These are phyloP conservation scores for Gnaphalium uliginosum DNA, from an alignment of 129 eudicot species.

Conservation along the genomic window DNA sequence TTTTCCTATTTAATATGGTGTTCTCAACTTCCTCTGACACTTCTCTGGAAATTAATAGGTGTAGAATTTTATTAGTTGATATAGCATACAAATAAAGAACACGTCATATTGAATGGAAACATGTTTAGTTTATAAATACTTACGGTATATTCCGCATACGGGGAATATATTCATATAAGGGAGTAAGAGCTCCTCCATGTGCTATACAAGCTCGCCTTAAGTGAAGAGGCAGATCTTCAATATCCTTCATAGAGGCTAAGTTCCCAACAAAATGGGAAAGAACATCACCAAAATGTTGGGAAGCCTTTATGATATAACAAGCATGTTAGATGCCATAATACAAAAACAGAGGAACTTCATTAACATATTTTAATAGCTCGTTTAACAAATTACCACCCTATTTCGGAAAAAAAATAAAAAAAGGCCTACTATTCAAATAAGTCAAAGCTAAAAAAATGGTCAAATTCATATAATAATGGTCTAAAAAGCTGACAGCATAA, in stretches of 20 bases:
- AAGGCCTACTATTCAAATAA: no score
- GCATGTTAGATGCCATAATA: slow-evolving; percentile 28
- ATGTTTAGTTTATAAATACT: slow-evolving; percentile 24
- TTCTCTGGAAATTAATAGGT: slow-evolving; percentile 46
- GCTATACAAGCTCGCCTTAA: slow-evolving; percentile 85
- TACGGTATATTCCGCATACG: slow-evolving; percentile 88
- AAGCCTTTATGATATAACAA: slow-evolving; percentile 56
- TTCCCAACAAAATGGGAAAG: slow-evolving; percentile 73
- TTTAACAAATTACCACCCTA: neutral
- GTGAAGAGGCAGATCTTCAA: slow-evolving; percentile 68
- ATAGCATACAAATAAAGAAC: neutral
- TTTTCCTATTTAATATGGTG: slow-evolving; percentile 43
- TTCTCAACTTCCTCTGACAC: slow-evolving; percentile 30
- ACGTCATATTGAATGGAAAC: neutral
- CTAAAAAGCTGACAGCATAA: neutral
- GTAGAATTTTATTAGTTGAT: slow-evolving; percentile 13
- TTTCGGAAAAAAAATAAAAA: no score
- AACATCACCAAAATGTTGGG: slow-evolving; percentile 96
- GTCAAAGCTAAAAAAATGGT: no score
- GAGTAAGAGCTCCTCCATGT: slow-evolving; percentile 73
- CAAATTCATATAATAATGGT: neutral
- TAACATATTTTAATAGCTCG: neutral
- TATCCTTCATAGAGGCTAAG: slow-evolving; percentile 51
- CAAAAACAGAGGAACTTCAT: neutral
- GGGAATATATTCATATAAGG: slow-evolving; percentile 77